Percentiles rank a stretch among this genome's conserved stretches.
These are phyloP conservation scores for Fonsecaea erecta DNA, from an alignment of 2,329 filamentous ascomycete species.

Conservation along the genomic window DNA sequence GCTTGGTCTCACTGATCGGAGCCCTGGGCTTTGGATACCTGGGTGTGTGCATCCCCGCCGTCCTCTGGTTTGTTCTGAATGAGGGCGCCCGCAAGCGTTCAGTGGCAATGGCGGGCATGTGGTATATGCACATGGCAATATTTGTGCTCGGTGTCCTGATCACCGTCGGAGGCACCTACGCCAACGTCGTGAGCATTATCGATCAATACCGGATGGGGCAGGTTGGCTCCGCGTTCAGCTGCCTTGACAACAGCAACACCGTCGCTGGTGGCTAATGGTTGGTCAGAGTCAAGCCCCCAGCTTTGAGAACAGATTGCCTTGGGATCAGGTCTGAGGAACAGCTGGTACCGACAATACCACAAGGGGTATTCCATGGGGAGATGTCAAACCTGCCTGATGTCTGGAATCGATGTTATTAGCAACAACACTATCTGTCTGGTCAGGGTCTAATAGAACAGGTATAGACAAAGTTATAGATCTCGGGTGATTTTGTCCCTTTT, in stretches of 20 bases:
- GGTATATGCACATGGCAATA: slow-evolving; percentile 49
- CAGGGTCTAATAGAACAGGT: not conserved
- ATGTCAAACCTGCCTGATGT: not conserved
- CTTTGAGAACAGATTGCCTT: not conserved
- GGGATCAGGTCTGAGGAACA: not conserved
- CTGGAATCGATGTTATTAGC: not conserved
- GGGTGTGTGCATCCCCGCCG: slow-evolving; percentile 54
- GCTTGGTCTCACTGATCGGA: slow-evolving; percentile 55
- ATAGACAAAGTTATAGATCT: not conserved
- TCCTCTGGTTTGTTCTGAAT: slow-evolving; percentile 57
- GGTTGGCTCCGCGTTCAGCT: slow-evolving; percentile 17
- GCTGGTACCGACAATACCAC: not conserved
- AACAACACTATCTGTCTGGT: not conserved
- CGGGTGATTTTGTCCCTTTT: not conserved
- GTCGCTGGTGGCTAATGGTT: slow-evolving; percentile 6
- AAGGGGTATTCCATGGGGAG: not conserved
- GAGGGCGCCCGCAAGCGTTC: slow-evolving; percentile 46
- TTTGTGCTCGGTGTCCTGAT: slow-evolving; percentile 54
- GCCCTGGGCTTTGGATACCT: slow-evolving; percentile 58
- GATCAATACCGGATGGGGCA: slow-evolving; percentile 13
- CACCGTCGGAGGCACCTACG: slow-evolving; percentile 53
- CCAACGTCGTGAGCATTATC: slow-evolving; percentile 16
- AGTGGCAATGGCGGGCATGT: slow-evolving; percentile 44
- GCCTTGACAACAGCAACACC: slow-evolving; percentile 16
- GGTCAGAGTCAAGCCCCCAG: not conserved